Conservation (phyloP, 768 basidiomycete genomes). For the Boletus rubescentipes region DNA sequence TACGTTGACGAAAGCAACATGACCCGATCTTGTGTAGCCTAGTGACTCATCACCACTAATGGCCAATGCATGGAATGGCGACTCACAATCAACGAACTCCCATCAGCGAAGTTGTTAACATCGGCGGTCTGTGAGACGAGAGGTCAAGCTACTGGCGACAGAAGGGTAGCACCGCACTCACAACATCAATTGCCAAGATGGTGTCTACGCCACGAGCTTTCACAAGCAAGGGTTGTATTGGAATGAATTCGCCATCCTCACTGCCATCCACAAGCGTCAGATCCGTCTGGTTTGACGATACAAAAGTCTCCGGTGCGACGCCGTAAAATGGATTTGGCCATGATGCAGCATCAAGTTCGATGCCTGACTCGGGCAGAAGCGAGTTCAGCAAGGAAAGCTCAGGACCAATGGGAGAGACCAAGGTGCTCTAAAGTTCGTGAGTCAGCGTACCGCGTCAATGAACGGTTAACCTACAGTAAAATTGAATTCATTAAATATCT, state of each 20-base stretch:
- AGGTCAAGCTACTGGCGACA: neutral
- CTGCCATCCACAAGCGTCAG: slow-evolving; percentile 42
- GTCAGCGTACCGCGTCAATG: neutral
- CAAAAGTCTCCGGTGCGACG: slow-evolving; percentile 33
- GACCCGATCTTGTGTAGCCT: slow-evolving; percentile 39
- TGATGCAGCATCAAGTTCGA: slow-evolving; percentile 31
- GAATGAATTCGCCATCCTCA: slow-evolving; percentile 42
- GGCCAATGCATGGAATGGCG: neutral
- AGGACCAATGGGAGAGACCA: slow-evolving; percentile 9
- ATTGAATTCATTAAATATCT: slow-evolving; percentile 33
- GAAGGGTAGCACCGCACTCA: slow-evolving; percentile 12
- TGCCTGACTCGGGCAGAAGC: slow-evolving; percentile 23
- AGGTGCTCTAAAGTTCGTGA: slow-evolving; percentile 1
- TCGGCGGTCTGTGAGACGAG: slow-evolving; percentile 13
- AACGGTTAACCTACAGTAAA: slow-evolving; percentile 18
- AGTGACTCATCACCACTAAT: neutral
- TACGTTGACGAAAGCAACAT: slow-evolving; percentile 34
- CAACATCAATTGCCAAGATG: slow-evolving; percentile 50
- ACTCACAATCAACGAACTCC: slow-evolving; percentile 30
- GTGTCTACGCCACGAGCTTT: slow-evolving; percentile 45
- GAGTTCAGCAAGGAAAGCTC: slow-evolving; percentile 15
- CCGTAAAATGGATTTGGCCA: slow-evolving; percentile 42
- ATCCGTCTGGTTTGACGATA: slow-evolving; percentile 30
- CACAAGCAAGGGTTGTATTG: slow-evolving; percentile 49
- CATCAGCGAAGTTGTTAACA: slow-evolving; percentile 19